These are phyloP conservation scores for Amylocystis lapponica DNA, from an alignment of 768 basidiomycete genomes.

Conservation along the genomic window DNA sequence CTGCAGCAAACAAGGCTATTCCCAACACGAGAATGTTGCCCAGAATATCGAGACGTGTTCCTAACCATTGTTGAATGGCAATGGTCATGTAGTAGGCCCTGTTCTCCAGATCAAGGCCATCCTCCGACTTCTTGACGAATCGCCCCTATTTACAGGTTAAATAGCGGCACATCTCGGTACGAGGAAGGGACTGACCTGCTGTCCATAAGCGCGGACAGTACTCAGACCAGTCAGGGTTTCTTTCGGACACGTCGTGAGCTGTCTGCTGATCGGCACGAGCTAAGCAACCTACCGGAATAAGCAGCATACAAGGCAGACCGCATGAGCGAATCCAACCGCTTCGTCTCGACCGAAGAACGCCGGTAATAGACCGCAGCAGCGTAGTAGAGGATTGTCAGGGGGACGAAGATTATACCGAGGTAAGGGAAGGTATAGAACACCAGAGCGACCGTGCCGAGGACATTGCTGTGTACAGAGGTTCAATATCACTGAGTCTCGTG, in stretches of 20 bases:
- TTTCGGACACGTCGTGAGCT: conserved; percentile 16
- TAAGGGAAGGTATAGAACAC: conserved; percentile 57
- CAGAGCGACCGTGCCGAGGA: conserved; percentile 50
- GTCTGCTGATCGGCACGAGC: neutral
- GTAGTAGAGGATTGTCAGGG: conserved; percentile 48
- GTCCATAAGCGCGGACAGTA: conserved; percentile 55
- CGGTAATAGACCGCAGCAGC: conserved; percentile 51
- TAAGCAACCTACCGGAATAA: conserved; percentile 40
- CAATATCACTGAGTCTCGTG: neutral
- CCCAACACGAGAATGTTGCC: conserved; percentile 65
- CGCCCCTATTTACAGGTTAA: conserved; percentile 29
- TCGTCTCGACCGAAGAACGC: conserved; percentile 56
- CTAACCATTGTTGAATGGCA: conserved; percentile 61
- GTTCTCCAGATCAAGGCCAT: conserved; percentile 53
- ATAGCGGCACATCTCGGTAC: neutral
- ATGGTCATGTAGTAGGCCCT: conserved; percentile 61
- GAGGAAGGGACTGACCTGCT: conserved; percentile 34
- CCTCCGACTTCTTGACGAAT: conserved; percentile 44
- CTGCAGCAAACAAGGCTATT: conserved; percentile 64
- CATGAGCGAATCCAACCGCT: conserved; percentile 58
- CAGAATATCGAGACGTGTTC: conserved; percentile 57
- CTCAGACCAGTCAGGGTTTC: conserved; percentile 60
- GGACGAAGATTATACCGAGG: conserved; percentile 59
- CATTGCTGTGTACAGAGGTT: conserved; percentile 29
- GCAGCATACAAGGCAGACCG: conserved; percentile 54